phyloP scores from a whole-genome alignment of 2,329 filamentous ascomycete species.

The Cercospora nicotianae region DNA sequence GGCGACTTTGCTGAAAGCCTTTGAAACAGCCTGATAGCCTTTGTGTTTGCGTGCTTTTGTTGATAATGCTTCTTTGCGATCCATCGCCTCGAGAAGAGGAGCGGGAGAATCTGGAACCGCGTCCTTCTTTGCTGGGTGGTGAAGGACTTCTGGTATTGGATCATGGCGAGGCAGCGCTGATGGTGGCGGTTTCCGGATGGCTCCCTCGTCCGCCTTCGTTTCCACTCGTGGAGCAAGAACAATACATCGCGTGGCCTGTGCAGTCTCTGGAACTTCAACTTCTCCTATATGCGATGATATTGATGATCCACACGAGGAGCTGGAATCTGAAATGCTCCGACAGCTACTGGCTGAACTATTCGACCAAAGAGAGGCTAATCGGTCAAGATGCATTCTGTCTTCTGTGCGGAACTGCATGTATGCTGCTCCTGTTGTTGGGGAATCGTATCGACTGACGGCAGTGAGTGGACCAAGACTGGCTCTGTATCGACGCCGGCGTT shows the following conservation, averaged over 20 bases:
- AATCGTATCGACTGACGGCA: not conserved
- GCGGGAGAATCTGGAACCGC: not conserved
- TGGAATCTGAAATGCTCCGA: conserved; percentile 1
- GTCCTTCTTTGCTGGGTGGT: not conserved
- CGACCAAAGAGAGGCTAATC: not conserved
- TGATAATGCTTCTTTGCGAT: not conserved
- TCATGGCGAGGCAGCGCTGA: not conserved
- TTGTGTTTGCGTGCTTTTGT: not conserved
- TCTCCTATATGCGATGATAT: conserved; percentile 1
- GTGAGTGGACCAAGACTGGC: not conserved
- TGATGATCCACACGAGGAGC: conserved; percentile 2
- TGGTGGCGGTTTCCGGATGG: not conserved
- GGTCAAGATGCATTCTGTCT: not conserved
- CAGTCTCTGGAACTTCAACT: not conserved
- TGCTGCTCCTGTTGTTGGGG: not conserved
- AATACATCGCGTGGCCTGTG: not conserved
- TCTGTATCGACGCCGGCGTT: not conserved
- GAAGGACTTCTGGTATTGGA: not conserved
- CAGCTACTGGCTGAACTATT: conserved; percentile 5
- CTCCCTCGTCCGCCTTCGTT: not conserved
- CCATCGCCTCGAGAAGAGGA: not conserved
- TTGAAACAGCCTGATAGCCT: not conserved
- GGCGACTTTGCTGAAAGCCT: not conserved
- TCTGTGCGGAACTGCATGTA: not conserved
- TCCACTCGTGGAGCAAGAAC: not conserved